Evolutionary conservation across 305 asterid genomes (phyloP), one percentile per base, ranked within the genome.

Genomic region (Caryopteris hybrid): DNA sequence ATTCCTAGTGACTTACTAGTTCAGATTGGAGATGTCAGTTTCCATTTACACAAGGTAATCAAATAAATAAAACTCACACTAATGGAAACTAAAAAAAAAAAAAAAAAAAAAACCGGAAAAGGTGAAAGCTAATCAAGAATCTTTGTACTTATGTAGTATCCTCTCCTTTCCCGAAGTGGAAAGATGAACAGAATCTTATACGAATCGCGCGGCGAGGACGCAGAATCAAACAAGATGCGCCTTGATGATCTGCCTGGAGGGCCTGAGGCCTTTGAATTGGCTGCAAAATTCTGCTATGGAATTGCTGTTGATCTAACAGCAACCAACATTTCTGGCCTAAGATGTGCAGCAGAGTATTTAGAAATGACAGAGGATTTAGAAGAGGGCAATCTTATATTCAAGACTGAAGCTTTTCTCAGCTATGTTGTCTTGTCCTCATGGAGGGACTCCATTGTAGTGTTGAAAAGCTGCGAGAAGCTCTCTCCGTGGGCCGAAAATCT

Each of bases 291-390:
- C 89, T 92, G 97, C 78, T 93, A 92, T 16, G 97, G 98, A 9
- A 80, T 92, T 51, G 88, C 97, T 2, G 88, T 93, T 55, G 96
- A 90, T 66, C 69, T 93, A 50, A 78, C 91, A 5, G 97, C 97
- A 8, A 76, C 87, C 8, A 85, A 80, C 68, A 88, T 93, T 38
- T 90, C 98, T 13, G 96, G 96, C 60, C 85, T 92, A 5, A 69
- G 97, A 68, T 92, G 98, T 59, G 91, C 95, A 2, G 96, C 98
- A 0, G 98, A 92, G 83, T 92, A 88, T 63, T 71, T 92, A 13
- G 98, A 92, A 64, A 90, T 92, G 98, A 92, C 98, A 0, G 98
- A 92, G 80, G 98, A 90, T 72, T 78, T 92, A 31, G 98, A 92
- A 71, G 98, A 92, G 76, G 98, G 98, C 43, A 92, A 92, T 61